Base-by-base conservation (phyloP, 2,329 filamentous ascomycete species). In the Chalaropsis thielavioides region DNA sequence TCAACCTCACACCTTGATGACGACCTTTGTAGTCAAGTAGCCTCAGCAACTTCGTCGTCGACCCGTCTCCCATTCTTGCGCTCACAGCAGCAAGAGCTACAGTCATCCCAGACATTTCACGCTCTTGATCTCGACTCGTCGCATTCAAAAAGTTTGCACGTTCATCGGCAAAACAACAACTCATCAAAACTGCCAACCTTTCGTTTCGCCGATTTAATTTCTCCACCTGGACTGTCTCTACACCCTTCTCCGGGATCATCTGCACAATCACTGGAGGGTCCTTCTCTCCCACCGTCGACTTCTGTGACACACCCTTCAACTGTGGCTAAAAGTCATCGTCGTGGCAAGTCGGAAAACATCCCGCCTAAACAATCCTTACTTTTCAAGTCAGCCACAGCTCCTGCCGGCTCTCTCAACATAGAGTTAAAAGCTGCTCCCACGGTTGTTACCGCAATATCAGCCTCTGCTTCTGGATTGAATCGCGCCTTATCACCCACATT, bases 181-280 rank as follows among this genome's bases (percentile, higher is more conserved):
- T 78, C 80, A 46, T 83, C 80, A 68, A 83, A 82, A 69, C 73
- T 82, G 68, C 80, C 81, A 35, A 76, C 80, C 24, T 81, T 79
- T 72, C 80, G 80, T 66, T 80, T 81, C 70, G 78, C 76, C 68
- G 80, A 82, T 72, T 73, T 78, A 64, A 67, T 70, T 41, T 68
- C 72, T 59, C 72, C 44, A 69, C 71, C 44, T 44, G 35, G n/a
- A 35, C 43, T 59, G 44, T 68, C 72, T 60, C 72, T 75, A 58
- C 71, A 71, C 64, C 56, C 64, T 49, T 63, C 67, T 62, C 62
- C 65, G 63, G 56, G 40, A 38, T 71, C 75, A 59, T 65, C 70
- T 74, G 66, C 74, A 73, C 67, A 74, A 73, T 41, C 72, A 72
- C 67, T 72, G 24, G 22, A 27, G 49, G 24, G 24, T 2, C 13